Evolutionary conservation across 441 rosid species (phyloP).

Genomic region (Pelargonium myrrhifolium): DNA sequence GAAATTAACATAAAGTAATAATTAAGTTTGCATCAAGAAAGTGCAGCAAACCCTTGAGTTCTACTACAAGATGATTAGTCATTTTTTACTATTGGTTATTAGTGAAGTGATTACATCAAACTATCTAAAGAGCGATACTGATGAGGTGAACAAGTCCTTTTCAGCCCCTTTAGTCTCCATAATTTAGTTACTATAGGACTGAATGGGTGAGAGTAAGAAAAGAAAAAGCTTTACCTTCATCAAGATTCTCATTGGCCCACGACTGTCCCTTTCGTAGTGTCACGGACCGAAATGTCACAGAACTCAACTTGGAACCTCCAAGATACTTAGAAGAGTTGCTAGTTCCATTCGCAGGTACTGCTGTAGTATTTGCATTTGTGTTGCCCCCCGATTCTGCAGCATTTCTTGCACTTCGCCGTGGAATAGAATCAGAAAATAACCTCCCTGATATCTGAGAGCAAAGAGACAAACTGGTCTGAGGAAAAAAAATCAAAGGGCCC

Average conservation of each 20-base stretch:
- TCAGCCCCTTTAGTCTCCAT: not conserved
- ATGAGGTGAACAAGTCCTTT: too few relatives aligned
- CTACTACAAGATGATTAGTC: too few relatives aligned
- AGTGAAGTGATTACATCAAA: too few relatives aligned
- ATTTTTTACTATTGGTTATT: too few relatives aligned
- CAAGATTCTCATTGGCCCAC: slow-evolving; percentile 34
- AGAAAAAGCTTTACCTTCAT: slow-evolving; percentile 31
- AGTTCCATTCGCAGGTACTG: slow-evolving; percentile 28
- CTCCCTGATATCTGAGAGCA: slow-evolving; percentile 31
- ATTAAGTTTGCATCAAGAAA: too few relatives aligned
- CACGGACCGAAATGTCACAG: slow-evolving; percentile 30
- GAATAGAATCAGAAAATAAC: slow-evolving; percentile 34
- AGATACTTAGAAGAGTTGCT: slow-evolving; percentile 31
- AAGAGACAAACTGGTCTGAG: not conserved
- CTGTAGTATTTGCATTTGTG: slow-evolving; percentile 27
- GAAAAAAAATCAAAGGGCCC: not conserved
- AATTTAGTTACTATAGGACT: not conserved
- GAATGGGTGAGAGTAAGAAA: not conserved
- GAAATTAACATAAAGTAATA: too few relatives aligned
- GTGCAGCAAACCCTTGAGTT: too few relatives aligned
- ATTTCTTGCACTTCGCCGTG: slow-evolving; percentile 49
- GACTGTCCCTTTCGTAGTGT: slow-evolving; percentile 28
- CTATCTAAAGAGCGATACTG: too few relatives aligned
- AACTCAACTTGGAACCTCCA: slow-evolving; percentile 31
- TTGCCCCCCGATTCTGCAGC: slow-evolving; percentile 29